phyloP scores from a whole-genome alignment of 2,329 filamentous ascomycete species.

The Aspergillus flavus region DNA sequence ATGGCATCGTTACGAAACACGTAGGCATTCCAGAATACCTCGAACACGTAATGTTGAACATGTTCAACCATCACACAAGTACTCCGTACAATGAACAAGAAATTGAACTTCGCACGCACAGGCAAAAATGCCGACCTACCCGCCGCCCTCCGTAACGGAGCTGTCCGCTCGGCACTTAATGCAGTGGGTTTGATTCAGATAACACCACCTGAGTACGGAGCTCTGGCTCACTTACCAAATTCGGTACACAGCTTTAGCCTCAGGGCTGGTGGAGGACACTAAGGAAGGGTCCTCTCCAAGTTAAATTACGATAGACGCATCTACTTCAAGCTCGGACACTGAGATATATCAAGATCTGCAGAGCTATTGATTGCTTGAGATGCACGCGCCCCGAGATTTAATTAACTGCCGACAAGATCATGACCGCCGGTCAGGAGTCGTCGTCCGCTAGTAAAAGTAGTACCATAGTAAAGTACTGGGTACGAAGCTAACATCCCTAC shows the following conservation, averaged over 20 bases:
- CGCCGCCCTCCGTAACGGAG: background rate
- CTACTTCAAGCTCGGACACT: background rate
- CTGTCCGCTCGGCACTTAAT: background rate
- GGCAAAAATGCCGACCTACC: background rate
- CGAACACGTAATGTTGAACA: background rate
- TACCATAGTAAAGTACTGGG: too few species aligned
- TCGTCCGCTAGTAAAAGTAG: too few species aligned
- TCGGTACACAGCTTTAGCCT: background rate
- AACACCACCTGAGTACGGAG: background rate
- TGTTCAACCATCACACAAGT: background rate
- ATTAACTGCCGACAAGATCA: background rate
- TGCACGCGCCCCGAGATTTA: background rate
- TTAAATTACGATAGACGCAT: slow-evolving; percentile 1
- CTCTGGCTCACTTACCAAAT: background rate
- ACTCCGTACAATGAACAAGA: too few species aligned
- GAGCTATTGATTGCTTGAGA: background rate
- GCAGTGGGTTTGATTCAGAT: background rate
- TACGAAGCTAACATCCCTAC: background rate
- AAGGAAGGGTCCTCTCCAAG: background rate
- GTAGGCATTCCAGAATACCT: background rate
- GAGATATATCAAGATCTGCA: background rate
- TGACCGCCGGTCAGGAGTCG: background rate
- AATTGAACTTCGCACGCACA: background rate
- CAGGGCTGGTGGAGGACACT: background rate
- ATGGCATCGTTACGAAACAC: background rate